These are phyloP conservation scores for Jaminaea rosea DNA, from an alignment of 1,284 basidiomycete species.

Conservation along the genomic window DNA sequence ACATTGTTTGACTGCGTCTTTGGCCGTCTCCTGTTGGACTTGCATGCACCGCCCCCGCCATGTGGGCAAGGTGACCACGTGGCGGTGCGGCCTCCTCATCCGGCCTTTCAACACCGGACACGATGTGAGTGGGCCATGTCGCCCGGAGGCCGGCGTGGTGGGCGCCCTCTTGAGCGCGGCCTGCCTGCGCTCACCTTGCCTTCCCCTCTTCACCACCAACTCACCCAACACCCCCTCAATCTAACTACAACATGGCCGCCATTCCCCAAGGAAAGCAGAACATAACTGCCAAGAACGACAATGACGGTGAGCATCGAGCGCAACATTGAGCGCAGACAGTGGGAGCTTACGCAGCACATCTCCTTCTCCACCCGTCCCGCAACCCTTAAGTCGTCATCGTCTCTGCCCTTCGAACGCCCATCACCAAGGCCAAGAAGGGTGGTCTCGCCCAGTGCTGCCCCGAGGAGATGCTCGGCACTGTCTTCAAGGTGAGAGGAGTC, in stretches of 20 bases:
- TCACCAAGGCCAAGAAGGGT: slow-evolving; percentile 84
- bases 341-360: neutral
- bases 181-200: too few relatives aligned
- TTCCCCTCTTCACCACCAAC: too few relatives aligned
- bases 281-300: slow-evolving; percentile 43
- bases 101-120: too few relatives aligned
- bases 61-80: too few relatives aligned
- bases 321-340: neutral
- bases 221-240: too few relatives aligned
- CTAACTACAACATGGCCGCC: neutral
- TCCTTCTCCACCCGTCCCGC: neutral
- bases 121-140: too few relatives aligned
- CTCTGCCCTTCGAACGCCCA: slow-evolving; percentile 73
- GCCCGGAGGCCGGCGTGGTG: too few relatives aligned
- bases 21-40: too few relatives aligned
- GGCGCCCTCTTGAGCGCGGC: too few relatives aligned
- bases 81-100: too few relatives aligned
- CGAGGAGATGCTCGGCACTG: slow-evolving; percentile 4
- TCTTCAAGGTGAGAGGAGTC: slow-evolving; percentile 4
- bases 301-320: slow-evolving; percentile 33
- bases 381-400: slow-evolving; percentile 69
- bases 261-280: slow-evolving; percentile 25
- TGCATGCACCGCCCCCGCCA: too few relatives aligned
- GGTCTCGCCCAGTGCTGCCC: slow-evolving; percentile 69
- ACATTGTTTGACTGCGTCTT: too few relatives aligned